phyloP scores from a whole-genome alignment of 2,329 filamentous ascomycete species.

The Cadophora malorum region DNA sequence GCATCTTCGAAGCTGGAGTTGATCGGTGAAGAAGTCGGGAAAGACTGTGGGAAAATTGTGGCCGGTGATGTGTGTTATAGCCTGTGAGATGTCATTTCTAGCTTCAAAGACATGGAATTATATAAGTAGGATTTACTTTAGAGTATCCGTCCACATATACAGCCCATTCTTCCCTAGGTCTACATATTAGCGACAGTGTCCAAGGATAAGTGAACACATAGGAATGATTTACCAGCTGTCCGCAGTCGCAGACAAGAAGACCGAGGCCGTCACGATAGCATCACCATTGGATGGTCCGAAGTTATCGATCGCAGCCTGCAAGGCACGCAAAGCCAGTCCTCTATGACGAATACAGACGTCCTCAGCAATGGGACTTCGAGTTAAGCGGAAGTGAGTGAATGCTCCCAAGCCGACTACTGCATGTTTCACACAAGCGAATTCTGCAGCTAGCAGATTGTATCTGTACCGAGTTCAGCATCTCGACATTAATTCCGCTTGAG shows the following conservation, averaged over 20 bases:
- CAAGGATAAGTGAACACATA: background rate
- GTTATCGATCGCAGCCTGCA: conserved; percentile 31
- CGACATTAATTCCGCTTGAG: background rate
- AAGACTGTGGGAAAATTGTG: conserved; percentile 19
- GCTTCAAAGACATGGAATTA: no score
- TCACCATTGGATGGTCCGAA: conserved; percentile 32
- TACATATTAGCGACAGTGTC: background rate
- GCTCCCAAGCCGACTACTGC: conserved; percentile 31
- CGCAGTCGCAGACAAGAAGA: conserved; percentile 31
- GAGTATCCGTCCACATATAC: conserved; percentile 35
- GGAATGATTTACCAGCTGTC: conserved; percentile 28
- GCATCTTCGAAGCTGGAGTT: conserved; percentile 24
- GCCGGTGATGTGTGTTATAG: conserved; percentile 26
- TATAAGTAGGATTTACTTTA: conserved; percentile 13
- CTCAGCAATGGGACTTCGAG: conserved; percentile 22
- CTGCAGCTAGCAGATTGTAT: conserved; percentile 27
- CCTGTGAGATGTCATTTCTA: conserved; percentile 8
- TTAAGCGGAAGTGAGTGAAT: conserved; percentile 30
- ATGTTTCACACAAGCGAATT: conserved; percentile 29
- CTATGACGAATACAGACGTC: conserved; percentile 30
- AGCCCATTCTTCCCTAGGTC: conserved; percentile 31
- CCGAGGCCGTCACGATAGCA: conserved; percentile 31
- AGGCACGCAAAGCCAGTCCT: conserved; percentile 22
- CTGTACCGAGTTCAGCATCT: conserved; percentile 4
- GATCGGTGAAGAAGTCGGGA: conserved; percentile 21